A percentile compares a stretch with the other conserved stretches of the same genome.
Evolutionary conservation across 1,284 basidiomycete genomes (phyloP).

Genomic region (Microbotryomycetes sp.): DNA sequence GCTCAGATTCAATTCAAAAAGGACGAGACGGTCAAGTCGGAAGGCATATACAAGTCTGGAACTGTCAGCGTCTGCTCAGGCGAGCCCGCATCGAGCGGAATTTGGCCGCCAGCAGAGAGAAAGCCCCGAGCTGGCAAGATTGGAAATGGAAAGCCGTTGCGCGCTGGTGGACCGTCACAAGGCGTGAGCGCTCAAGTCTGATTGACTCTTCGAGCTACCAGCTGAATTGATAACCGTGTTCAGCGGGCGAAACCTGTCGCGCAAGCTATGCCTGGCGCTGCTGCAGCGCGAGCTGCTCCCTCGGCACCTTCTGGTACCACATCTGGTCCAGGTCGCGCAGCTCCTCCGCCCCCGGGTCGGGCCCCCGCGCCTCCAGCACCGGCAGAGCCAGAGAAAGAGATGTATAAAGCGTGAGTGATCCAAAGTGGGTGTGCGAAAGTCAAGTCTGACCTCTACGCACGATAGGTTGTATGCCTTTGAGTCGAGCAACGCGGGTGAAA

Average conservation of each 20-base stretch:
- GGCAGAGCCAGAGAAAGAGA: slow-evolving; percentile 58
- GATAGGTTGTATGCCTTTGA: slow-evolving; percentile 67
- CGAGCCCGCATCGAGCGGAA: slow-evolving; percentile 71
- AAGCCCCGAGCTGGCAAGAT: slow-evolving; percentile 51
- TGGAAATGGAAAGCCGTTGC: slow-evolving; percentile 71
- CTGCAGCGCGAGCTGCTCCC: slow-evolving; percentile 19
- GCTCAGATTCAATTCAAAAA: slow-evolving; percentile 80
- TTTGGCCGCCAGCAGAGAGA: slow-evolving; percentile 73
- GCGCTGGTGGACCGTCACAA: slow-evolving; percentile 58
- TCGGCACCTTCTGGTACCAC: slow-evolving; percentile 9
- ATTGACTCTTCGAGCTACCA: background rate
- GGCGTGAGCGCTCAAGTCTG: slow-evolving; percentile 12
- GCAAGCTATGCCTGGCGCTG: slow-evolving; percentile 9
- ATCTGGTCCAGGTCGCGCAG: slow-evolving; percentile 6
- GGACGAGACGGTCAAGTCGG: slow-evolving; percentile 73
- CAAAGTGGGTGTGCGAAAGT: background rate
- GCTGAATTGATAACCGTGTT: background rate
- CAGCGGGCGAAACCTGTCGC: slow-evolving; percentile 29
- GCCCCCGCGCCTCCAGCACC: slow-evolving; percentile 49
- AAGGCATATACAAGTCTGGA: slow-evolving; percentile 91
- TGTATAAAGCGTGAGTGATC: slow-evolving; percentile 58
- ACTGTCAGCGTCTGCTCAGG: slow-evolving; percentile 81
- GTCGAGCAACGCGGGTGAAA: slow-evolving; percentile 78
- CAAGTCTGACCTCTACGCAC: background rate
- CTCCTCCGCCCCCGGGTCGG: slow-evolving; percentile 23